Evolutionary conservation across 768 basidiomycete genomes (phyloP), one percentile per base, ranked within the genome.

Genomic region (Boletus barrowsii): DNA sequence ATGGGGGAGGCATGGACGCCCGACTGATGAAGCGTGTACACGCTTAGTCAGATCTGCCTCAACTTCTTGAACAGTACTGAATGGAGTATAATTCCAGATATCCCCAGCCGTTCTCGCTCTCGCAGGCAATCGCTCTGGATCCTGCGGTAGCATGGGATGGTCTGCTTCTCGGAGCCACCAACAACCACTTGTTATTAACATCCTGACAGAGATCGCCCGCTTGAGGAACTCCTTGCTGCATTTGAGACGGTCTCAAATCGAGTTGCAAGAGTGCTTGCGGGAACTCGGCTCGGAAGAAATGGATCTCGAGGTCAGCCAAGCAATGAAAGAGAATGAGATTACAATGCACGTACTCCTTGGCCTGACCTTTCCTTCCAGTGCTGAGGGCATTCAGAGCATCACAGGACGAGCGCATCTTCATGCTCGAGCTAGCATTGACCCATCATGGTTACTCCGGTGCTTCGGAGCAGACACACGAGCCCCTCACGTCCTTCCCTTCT

Each of bases 61-160:
- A 26, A 41, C 53, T 26, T 35, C 39, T 14, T 22, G 22, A 22
- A 29, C 29, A 29, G 13, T 14, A 14, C 22, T 22, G 22, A 22
- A 87, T 88, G 86, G 84, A 87, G 42, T 89, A 83, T 69, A 73
- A 59, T 44, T 86, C 88, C 35, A 82, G 79, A 40, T 83, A 87
- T 69, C 58, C 75, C 10, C 90, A 93, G 60, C 91, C 90, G 1
- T 93, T 92, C 69, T 82, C 88, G 7, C 66, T 90, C 33, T 63
- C 71, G 33, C 80, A 91, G 60, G 90, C 87, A 0, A 71, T 81
- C 30, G 72, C 70, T 17, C 75, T 93, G 49, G 87, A 90, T 60
- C 80, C 87, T 7, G 68, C 79, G 15, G 77, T 83, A 10, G 86
- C 90, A 51, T 81, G 80, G 45, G 85, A 89, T 80, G 90, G 90